Base-by-base conservation (phyloP, 345 rosid species). In the Pistacia vera region DNA sequence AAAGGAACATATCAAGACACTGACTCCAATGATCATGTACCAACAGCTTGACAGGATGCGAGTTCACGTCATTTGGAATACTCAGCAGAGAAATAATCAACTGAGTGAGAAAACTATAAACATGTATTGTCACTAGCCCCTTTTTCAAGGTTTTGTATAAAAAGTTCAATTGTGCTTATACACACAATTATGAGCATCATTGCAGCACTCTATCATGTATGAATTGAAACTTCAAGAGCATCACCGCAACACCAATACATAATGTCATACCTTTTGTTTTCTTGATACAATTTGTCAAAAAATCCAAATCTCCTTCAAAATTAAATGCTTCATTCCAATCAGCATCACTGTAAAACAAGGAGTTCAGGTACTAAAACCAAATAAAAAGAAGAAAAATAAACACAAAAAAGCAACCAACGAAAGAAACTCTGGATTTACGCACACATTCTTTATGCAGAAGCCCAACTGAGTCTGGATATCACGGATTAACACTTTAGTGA, bases 241-340 rank as follows among this genome's bases (percentile, higher is more conserved):
- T 30, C 33, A 30, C 33, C 33, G 33, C 33, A 30, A 30, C 33
- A 30, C 33, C 33, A 30, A 30, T 30, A 30, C 33, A 30, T 30
- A 30, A 30, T 30, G 33, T 30, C 75, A 46, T 82, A 92, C 98
- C 98, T 68, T 90, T 86, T 5, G 83, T 90, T 63, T 80, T 88
- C 87, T 87, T 84, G 64, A 92, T 78, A 81, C 98, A 94, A 51
- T 85, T 86, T 70, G 85, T 83, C 81, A 92, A 60, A 79, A 94
- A 94, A 72, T 85, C 86, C 66, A 88, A 80, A 4, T 88, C 76
- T 52, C 78, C 86, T 1, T 79, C 75, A 79, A 88, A 94, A 80
- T 92, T 69, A 79, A 94, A 92, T 5, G 98, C 97, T 59, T 82
- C 89, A 81, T 88, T 68, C 97, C 97, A 91, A 74, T 94, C 98